A percentile compares a stretch with the other conserved stretches of the same genome.
Conservation (phyloP, 495 filamentous ascomycete species). For the Monascus purpureus region DNA sequence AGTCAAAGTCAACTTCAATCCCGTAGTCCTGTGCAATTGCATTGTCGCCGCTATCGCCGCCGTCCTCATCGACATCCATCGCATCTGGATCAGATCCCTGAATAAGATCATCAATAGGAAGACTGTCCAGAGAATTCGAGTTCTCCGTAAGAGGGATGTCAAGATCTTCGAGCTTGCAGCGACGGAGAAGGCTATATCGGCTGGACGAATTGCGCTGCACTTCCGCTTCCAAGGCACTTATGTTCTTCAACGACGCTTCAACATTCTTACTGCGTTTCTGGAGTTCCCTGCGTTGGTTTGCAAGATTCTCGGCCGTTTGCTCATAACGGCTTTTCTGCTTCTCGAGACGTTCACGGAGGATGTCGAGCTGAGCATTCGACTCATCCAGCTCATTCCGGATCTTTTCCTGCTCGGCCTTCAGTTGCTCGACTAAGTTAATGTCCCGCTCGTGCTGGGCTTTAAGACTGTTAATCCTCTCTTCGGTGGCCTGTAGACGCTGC, state of each 20-base stretch:
- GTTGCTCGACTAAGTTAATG: conserved; percentile 46
- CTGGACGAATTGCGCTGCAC: conserved; percentile 71
- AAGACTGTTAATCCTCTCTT: conserved; percentile 52
- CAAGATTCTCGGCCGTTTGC: conserved; percentile 62
- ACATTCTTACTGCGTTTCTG: conserved; percentile 72
- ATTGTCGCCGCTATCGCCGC: conserved; percentile 19
- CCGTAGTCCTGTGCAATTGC: conserved; percentile 69
- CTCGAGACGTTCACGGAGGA: conserved; percentile 56
- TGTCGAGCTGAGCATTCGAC: conserved; percentile 61
- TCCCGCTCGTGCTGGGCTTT: conserved; percentile 53
- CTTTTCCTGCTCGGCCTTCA: conserved; percentile 57
- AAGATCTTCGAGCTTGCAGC: conserved; percentile 89
- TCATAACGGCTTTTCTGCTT: conserved; percentile 49
- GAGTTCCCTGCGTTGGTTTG: conserved; percentile 66
- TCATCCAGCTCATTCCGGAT: conserved; percentile 61
- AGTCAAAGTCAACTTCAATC: conserved; percentile 80
- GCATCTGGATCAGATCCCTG: conserved; percentile 56
- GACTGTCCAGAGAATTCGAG: conserved; percentile 60
- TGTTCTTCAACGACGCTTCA: conserved; percentile 61
- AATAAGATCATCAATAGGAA: conserved; percentile 75
- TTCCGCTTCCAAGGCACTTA: conserved; percentile 64
- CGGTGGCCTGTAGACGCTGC: conserved; percentile 50
- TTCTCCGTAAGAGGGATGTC: conserved; percentile 64
- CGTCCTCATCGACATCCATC: conserved; percentile 75
- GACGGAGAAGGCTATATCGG: conserved; percentile 68